Evolutionary conservation across 2,329 filamentous ascomycete species (phyloP), one percentile per base, ranked within the genome.

Genomic region (Orbilia oligospora): DNA sequence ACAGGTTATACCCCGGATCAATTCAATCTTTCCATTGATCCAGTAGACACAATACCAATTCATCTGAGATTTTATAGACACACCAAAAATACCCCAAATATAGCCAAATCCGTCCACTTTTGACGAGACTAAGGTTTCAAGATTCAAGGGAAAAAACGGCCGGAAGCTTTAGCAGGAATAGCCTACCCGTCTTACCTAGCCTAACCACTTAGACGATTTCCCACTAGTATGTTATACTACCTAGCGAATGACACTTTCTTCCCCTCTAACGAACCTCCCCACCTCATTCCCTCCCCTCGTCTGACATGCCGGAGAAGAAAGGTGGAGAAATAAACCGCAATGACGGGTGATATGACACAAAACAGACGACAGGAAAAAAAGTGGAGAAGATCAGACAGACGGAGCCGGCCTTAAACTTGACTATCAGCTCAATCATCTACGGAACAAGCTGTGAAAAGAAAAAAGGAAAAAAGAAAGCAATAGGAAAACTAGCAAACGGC

Each of bases 121-220:
- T 51, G 61, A 61, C 61, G 24, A 73, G 51, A 61, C 70, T 73
- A 73, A 66, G 61, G 70, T 73, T 73, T 73, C 70, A 73, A 67
- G 44, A 51, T 36, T 33, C 6, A 30, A 6, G 27, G 27, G 46
- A 22, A n/a, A 18, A 36, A 65, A 64, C 49, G 51, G 56, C 36
- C 30, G 51, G 41, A 61, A 44, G 20, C 56, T 55, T n/a, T 18
- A 58, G 51, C 49, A 58, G 33, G 65, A 69, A 69, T 69, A 69
- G 66, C 49, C 51, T 58, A 58, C 51, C 66, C 51, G 66, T 69
- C 64, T 55, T 46, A 48, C 33, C 49, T 53, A 73, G 70, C 63
- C 69, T 58, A 61, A 56, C 63, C 12, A 44, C 27, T 61, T 73
- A 73, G 63, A 73, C 49, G 49, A 67, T 61, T 53, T 71, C 44